phyloP scores from a whole-genome alignment of 106 monocot genomes.

The Dactylorhiza incarnata region DNA sequence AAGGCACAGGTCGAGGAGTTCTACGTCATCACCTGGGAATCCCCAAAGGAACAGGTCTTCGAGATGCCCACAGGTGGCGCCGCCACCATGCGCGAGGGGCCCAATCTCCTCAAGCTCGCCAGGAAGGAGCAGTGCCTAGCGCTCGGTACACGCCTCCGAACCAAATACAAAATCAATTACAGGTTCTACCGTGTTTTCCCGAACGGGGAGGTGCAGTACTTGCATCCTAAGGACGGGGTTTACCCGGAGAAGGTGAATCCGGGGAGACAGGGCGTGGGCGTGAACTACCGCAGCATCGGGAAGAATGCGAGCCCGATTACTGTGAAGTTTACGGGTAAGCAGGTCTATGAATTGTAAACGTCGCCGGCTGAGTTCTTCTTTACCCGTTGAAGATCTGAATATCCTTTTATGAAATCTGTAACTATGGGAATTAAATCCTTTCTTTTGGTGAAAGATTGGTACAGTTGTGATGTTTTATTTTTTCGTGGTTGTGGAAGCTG shows the following conservation, averaged over 20 bases:
- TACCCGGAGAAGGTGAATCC: conserved; percentile 97
- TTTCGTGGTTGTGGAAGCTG: too few species aligned
- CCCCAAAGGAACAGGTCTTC: conserved; percentile 91
- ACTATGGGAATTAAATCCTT: too few species aligned
- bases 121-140: conserved; percentile 97
- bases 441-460: too few species aligned
- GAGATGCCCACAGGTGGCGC: conserved; percentile 98
- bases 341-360: conserved; percentile 55
- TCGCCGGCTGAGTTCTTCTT: neutral
- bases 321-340: conserved; percentile 97
- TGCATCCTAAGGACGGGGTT: conserved; percentile 95
- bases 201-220: conserved; percentile 95
- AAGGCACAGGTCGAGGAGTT: conserved; percentile 96
- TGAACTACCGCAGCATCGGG: conserved; percentile 72
- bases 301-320: conserved; percentile 89
- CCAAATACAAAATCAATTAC: conserved; percentile 98
- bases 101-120: conserved; percentile 90
- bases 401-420: neutral
- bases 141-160: conserved; percentile 69
- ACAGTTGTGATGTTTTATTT: too few species aligned
- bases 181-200: conserved; percentile 97
- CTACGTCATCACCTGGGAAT: conserved; percentile 94
- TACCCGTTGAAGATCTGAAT: neutral
- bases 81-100: conserved; percentile 88
- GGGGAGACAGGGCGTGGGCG: conserved; percentile 74